Base-by-base conservation (phyloP, 164 flowering plant species). In the Aristolochia contorta region DNA sequence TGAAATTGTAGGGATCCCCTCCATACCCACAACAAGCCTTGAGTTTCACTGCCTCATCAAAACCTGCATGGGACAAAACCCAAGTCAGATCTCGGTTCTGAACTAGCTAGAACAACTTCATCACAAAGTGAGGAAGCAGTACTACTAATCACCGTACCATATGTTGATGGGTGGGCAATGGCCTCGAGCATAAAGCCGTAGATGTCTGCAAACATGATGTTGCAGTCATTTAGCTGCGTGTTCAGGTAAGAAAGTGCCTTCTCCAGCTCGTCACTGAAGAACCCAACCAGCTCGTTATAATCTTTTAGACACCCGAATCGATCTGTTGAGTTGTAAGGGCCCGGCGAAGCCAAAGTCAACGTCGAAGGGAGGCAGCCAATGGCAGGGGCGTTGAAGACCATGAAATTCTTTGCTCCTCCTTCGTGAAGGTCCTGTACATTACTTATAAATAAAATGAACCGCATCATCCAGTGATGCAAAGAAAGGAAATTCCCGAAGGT, bases 21-120 rank as follows among this genome's bases (percentile, higher is more conserved):
- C 63, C 67, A 47, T 59, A 69, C 19, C 72, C 68, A 60, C 72
- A 69, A 25, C 72, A 65, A 18, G 68, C 65, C 22, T 60, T 69
- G 61, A 69, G 50, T 21, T 59, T 64, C 46, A 23, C 68, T 18
- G 47, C 65, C 33, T 64, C 68, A 58, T 56, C 61, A 63, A 69
- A 69, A 20, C 72, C 68, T 69, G 63, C 47, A 69, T 7, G 33
- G n/a, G n/a, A n/a, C n/a, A n/a, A n/a, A n/a, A n/a, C n/a, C n/a
- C n/a, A n/a, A n/a, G n/a, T n/a, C n/a, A n/a, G n/a, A n/a, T n/a
- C n/a, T n/a, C n/a, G n/a, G n/a, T n/a, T n/a, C n/a, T n/a, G n/a
- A n/a, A n/a, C n/a, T n/a, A n/a, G n/a, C n/a, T n/a, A n/a, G n/a
- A n/a, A n/a, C n/a, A n/a, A 30, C 10, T 18, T 32, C 6, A 12